Evolutionary conservation across 805 yeast species (phyloP).

Genomic region (Candida maesae): DNA sequence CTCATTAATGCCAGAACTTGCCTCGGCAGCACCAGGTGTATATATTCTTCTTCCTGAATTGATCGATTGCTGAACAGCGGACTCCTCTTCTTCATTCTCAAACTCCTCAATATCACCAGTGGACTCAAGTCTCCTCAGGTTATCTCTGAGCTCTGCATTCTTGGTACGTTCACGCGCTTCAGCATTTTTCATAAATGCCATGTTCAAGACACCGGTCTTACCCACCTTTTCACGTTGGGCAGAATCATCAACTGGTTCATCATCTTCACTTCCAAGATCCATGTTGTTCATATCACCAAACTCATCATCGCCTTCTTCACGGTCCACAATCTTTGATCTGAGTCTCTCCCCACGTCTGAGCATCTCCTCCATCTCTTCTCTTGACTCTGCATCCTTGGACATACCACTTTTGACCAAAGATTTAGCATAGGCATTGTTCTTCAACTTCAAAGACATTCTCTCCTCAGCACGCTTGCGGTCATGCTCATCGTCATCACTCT

Average conservation of each 20-base stretch:
- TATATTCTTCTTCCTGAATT: slow-evolving; percentile 82
- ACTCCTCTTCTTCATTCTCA: slow-evolving; percentile 31
- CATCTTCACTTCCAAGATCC: slow-evolving; percentile 46
- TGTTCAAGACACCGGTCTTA: slow-evolving; percentile 82
- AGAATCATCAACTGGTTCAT: slow-evolving; percentile 36
- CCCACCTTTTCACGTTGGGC: slow-evolving; percentile 48
- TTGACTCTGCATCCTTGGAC: slow-evolving; percentile 76
- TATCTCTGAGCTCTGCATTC: slow-evolving; percentile 51
- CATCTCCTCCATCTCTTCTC: slow-evolving; percentile 95
- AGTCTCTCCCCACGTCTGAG: slow-evolving; percentile 79
- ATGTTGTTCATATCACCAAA: slow-evolving; percentile 41
- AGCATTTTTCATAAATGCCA: slow-evolving; percentile 96
- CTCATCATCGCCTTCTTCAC: slow-evolving; percentile 41
- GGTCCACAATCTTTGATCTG: slow-evolving; percentile 62
- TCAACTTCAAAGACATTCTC: slow-evolving; percentile 89
- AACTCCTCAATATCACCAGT: slow-evolving; percentile 42
- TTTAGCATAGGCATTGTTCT: slow-evolving; percentile 88
- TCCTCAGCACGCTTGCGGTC: slow-evolving; percentile 81
- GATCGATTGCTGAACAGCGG: slow-evolving; percentile 44
- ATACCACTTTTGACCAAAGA: slow-evolving; percentile 86
- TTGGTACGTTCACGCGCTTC: slow-evolving; percentile 61
- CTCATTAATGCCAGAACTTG: slow-evolving; percentile 32
- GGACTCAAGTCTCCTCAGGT: slow-evolving; percentile 45
- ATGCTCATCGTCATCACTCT: slow-evolving; percentile 53
- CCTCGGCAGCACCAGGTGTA: slow-evolving; percentile 47